Conservation (phyloP, 139 green algal genomes). For the Nannochloris sp. region DNA sequence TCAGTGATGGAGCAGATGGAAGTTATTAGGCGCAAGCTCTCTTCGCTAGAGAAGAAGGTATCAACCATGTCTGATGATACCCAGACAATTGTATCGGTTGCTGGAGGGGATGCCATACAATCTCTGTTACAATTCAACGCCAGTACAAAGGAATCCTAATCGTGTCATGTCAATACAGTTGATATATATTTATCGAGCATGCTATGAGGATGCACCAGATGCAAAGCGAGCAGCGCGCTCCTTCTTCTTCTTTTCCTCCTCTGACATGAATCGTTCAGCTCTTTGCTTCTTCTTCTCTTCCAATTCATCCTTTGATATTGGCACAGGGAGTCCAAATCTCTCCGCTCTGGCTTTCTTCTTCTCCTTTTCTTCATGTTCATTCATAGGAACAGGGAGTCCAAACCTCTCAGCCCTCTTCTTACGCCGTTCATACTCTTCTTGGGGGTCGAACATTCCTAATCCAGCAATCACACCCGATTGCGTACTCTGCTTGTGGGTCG, state of each 20-base stretch:
- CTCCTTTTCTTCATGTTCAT: constrained; percentile 14
- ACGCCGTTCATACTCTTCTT: constrained; percentile 26
- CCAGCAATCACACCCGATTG: constrained; percentile 15
- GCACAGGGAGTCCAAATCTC: constrained; percentile 15
- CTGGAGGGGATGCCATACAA: no score
- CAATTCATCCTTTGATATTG: constrained; percentile 8
- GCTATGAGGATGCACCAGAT: no score
- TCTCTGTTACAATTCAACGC: no score
- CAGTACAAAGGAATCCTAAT: no score
- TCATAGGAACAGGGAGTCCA: constrained; percentile 7
- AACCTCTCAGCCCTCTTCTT: constrained; percentile 30
- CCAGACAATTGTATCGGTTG: no score
- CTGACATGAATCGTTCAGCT: constrained; percentile 6
- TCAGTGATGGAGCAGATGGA: no score
- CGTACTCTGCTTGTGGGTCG: neutral
- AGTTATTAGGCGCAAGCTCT: no score
- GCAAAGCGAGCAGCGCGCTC: neutral
- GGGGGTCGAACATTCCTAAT: constrained; percentile 17
- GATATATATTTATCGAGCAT: no score
- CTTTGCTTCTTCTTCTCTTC: constrained; percentile 27
- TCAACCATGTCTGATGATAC: no score
- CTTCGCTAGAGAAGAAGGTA: no score
- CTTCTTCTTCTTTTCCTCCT: neutral
- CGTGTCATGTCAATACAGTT: no score
- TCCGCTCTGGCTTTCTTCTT: constrained; percentile 19